phyloP scores from a whole-genome alignment of 164 flowering plant species.

The Magnolia officinalis region DNA sequence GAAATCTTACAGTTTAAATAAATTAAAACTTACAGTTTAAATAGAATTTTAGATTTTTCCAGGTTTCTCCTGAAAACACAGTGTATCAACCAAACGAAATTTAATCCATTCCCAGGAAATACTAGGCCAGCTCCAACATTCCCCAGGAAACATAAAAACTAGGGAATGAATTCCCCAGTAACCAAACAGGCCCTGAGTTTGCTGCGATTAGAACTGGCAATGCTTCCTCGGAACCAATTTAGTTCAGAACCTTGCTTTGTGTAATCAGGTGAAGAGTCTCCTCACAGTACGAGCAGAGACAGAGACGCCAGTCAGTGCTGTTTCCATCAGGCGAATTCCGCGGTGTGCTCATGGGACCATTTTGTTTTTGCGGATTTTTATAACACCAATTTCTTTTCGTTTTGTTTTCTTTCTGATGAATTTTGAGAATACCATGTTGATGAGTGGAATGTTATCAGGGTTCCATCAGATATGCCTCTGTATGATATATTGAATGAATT shows the following conservation, averaged over 20 bases:
- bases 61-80: no score
- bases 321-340: slow-evolving; percentile 95
- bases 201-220: background rate
- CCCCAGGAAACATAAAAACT: no score
- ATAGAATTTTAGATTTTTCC: no score
- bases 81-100: no score
- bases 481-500: slow-evolving; percentile 96
- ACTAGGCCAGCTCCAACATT: no score
- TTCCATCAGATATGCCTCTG: slow-evolving; percentile 95
- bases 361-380: background rate
- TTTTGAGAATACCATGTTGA: background rate
- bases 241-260: slow-evolving; percentile 1
- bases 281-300: slow-evolving; percentile 95
- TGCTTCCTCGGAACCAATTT: background rate
- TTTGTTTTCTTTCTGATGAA: background rate
- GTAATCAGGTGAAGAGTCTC: slow-evolving; percentile 82
- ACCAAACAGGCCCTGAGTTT: background rate
- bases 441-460: slow-evolving; percentile 44
- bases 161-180: no score
- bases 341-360: slow-evolving; percentile 40
- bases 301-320: slow-evolving; percentile 98
- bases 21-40: no score
- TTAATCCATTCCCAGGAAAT: no score
- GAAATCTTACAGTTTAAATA: no score
- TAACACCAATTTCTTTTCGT: background rate